phyloP scores from a whole-genome alignment of 805 yeast species.

The Myxozyma melibiosi region DNA sequence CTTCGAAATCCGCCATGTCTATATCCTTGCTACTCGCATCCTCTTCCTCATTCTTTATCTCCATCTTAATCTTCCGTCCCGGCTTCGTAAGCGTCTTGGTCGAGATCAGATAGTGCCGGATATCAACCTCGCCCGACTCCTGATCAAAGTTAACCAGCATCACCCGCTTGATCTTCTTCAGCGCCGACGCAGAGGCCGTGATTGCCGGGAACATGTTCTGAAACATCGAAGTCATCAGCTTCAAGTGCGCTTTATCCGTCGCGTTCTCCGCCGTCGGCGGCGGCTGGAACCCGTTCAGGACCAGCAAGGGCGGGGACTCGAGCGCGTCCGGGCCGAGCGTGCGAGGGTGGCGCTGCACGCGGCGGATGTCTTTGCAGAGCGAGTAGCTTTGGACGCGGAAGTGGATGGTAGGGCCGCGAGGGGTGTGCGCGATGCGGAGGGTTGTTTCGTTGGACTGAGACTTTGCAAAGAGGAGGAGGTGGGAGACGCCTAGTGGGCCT shows the following conservation, averaged over 20 bases:
- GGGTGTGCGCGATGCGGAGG: slow-evolving; percentile 80
- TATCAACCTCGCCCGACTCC: slow-evolving; percentile 71
- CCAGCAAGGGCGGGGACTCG: slow-evolving; percentile 81
- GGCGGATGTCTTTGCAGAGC: slow-evolving; percentile 75
- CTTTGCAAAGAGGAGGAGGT: slow-evolving; percentile 84
- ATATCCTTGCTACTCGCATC: neutral
- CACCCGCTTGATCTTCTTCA: slow-evolving; percentile 77
- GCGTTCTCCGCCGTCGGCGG: slow-evolving; percentile 60
- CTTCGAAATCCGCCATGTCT: slow-evolving; percentile 21
- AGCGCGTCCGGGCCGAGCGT: slow-evolving; percentile 59
- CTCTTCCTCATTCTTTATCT: slow-evolving; percentile 18
- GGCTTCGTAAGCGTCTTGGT: slow-evolving; percentile 55
- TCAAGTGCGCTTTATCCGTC: slow-evolving; percentile 59
- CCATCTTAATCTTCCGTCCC: slow-evolving; percentile 1
- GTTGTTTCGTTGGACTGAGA: slow-evolving; percentile 75
- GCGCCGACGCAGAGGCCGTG: slow-evolving; percentile 77
- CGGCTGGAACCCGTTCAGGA: slow-evolving; percentile 82
- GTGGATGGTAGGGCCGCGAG: slow-evolving; percentile 91
- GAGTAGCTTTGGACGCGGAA: slow-evolving; percentile 79
- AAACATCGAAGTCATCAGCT: slow-evolving; percentile 77
- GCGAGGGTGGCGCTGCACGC: slow-evolving; percentile 73
- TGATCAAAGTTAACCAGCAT: slow-evolving; percentile 75
- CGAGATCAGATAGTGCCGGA: slow-evolving; percentile 87
- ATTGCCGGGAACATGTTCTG: slow-evolving; percentile 96
- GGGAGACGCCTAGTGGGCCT: slow-evolving; percentile 92